Conservation (phyloP, 2,329 filamentous ascomycete species). For the Trichocomaceae sp. region DNA sequence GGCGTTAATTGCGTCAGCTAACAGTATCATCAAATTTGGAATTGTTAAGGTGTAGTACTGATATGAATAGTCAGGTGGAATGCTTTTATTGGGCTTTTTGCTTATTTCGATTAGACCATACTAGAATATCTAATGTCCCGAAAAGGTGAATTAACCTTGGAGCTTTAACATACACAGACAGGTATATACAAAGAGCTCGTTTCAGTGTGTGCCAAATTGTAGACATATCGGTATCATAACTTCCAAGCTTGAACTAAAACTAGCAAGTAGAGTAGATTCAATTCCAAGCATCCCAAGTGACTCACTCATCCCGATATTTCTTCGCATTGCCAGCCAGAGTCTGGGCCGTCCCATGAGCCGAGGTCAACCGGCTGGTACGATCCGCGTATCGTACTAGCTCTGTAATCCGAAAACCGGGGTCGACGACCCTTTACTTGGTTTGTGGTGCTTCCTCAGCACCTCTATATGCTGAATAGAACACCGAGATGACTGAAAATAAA, state of each 20-base stretch:
- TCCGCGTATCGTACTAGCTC: slow-evolving; percentile 8
- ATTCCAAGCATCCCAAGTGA: slow-evolving; percentile 1
- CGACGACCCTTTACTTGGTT: neutral
- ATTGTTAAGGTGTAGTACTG: neutral
- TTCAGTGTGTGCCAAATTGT: neutral
- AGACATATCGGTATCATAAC: too few species aligned
- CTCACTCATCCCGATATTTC: slow-evolving; percentile 10
- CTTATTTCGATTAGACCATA: neutral
- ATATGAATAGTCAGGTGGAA: neutral
- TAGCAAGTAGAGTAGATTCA: too few species aligned
- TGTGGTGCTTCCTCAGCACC: too few species aligned
- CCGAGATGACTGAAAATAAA: neutral
- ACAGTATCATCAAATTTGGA: slow-evolving; percentile 1
- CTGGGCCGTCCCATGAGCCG: slow-evolving; percentile 7
- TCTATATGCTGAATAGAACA: neutral
- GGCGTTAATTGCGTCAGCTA: slow-evolving; percentile 6
- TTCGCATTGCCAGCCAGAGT: neutral
- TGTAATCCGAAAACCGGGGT: slow-evolving; percentile 15
- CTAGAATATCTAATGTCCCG: neutral
- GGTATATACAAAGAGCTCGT: too few species aligned
- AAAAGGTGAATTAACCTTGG: neutral
- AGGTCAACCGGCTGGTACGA: slow-evolving; percentile 9
- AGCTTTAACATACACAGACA: too few species aligned
- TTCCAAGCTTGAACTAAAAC: too few species aligned
- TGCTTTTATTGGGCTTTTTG: neutral